Conservation (phyloP, 176 grass and related monocot genomes). For the Oryza australiensis region DNA sequence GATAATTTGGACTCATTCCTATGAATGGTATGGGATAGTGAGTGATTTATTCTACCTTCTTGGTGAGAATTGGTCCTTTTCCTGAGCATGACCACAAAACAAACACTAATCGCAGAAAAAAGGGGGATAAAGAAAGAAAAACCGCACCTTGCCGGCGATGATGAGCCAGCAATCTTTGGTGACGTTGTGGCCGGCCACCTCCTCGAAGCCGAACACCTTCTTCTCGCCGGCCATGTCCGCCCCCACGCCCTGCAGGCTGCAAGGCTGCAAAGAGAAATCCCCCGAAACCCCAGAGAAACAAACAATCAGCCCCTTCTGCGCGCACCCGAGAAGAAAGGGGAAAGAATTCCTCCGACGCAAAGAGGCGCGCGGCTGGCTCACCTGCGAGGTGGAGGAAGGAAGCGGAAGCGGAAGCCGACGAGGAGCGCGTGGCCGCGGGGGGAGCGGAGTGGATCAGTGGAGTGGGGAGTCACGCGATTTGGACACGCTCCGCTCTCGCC, state of each 20-base stretch:
- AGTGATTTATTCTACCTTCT: background rate
- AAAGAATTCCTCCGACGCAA: background rate
- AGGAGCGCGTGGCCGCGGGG: background rate
- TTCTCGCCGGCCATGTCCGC: slow-evolving; percentile 55
- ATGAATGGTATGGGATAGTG: background rate
- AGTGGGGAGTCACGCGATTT: slow-evolving; percentile 34
- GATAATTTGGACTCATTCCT: background rate
- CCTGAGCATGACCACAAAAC: background rate
- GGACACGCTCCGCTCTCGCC: background rate
- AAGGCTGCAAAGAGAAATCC: background rate
- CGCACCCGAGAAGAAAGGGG: background rate
- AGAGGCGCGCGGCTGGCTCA: background rate
- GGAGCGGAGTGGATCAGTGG: background rate
- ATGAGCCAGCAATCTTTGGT: slow-evolving; percentile 87
- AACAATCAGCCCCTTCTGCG: background rate
- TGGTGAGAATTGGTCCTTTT: background rate
- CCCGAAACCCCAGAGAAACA: background rate
- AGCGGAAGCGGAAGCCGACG: background rate
- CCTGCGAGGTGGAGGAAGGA: background rate
- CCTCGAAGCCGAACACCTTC: slow-evolving; percentile 61
- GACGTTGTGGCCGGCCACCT: slow-evolving; percentile 77
- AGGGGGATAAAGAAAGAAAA: background rate
- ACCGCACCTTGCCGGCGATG: slow-evolving; percentile 19
- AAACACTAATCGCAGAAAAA: background rate
- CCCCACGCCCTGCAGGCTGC: background rate